phyloP scores from a whole-genome alignment of 1,139 yeast genomes.

The Scheffersomyces cryptocercus region DNA sequence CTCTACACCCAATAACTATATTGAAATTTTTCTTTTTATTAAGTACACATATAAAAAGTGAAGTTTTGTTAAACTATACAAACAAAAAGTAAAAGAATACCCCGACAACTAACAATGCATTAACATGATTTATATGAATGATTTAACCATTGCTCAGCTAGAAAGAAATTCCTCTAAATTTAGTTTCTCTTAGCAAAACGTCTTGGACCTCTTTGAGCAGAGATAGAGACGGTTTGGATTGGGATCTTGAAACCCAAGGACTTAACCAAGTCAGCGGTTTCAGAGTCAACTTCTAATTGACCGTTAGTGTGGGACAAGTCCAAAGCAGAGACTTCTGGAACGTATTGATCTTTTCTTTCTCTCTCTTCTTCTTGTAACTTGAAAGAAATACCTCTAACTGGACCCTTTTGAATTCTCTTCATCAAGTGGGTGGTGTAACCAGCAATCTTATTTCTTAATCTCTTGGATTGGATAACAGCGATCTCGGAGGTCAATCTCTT shows the following conservation, averaged over 20 bases:
- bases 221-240: constrained; percentile 85
- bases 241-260: constrained; percentile 96
- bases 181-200: constrained; percentile 96
- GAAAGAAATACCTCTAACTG: constrained; percentile 99
- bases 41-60: constrained; percentile 8
- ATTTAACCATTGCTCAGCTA: background rate
- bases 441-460: constrained; percentile 99
- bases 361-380: constrained; percentile 99
- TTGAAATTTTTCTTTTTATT: constrained; percentile 2
- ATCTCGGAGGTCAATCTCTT: constrained; percentile 98
- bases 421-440: constrained; percentile 99
- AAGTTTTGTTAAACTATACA: constrained; percentile 5
- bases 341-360: constrained; percentile 99
- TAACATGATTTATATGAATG: background rate
- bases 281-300: constrained; percentile 96
- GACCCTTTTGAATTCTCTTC: constrained; percentile 99
- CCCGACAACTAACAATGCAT: background rate
- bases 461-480: constrained; percentile 99
- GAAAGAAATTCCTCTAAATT: constrained; percentile 16
- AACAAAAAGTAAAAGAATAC: background rate
- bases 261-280: constrained; percentile 96
- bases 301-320: constrained; percentile 96
- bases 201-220: constrained; percentile 91
- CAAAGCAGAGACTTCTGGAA: constrained; percentile 99
- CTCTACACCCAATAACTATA: no score